Evolutionary conservation across 768 basidiomycete genomes (phyloP).

Genomic region (Lactarius psammicola): DNA sequence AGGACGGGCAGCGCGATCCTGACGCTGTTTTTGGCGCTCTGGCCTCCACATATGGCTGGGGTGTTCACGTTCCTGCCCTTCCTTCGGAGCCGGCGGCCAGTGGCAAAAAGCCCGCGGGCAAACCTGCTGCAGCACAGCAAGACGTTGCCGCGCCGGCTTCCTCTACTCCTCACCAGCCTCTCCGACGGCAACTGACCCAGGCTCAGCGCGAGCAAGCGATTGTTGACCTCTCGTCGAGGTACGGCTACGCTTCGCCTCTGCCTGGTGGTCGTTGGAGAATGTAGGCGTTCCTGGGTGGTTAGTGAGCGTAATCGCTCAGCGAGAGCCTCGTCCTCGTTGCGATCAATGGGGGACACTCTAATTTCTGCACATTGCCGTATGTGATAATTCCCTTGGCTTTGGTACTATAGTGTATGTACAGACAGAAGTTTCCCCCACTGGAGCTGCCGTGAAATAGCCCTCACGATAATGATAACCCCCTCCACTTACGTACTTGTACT

Average conservation of each 20-base stretch:
- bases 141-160: not conserved
- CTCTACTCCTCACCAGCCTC: not conserved
- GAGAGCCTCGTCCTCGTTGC: not conserved
- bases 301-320: not conserved
- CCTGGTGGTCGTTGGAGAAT: not conserved
- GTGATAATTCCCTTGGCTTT: not conserved
- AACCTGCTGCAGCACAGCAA: not conserved
- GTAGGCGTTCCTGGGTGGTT: not conserved
- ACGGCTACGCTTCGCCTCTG: slow-evolving; percentile 3
- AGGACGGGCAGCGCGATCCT: not conserved
- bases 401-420: not conserved
- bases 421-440: not conserved
- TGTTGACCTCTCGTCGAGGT: not conserved
- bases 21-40: not conserved
- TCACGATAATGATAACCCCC: not conserved
- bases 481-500: not conserved
- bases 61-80: not conserved
- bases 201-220: slow-evolving; percentile 15
- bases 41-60: slow-evolving; percentile 3
- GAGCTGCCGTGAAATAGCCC: not conserved
- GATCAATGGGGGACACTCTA: not conserved
- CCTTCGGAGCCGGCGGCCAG: not conserved
- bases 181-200: not conserved
- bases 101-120: not conserved
- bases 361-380: not conserved